Evolutionary conservation across 2,329 filamentous ascomycete species (phyloP).

Genomic region (Diaporthe longicolla): DNA sequence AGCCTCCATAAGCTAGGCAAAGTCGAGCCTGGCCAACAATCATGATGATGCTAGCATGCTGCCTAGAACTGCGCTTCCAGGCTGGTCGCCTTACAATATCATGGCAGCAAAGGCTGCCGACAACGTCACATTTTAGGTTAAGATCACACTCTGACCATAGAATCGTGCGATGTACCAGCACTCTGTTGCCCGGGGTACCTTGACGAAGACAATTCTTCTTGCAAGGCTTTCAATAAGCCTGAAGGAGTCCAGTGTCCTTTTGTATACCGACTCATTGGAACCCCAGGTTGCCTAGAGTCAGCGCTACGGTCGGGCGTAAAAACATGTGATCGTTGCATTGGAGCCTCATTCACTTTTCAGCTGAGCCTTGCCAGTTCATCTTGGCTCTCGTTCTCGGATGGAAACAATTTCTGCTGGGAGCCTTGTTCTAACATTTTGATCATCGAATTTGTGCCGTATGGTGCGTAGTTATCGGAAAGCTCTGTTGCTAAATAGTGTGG

Average conservation of each 20-base stretch:
- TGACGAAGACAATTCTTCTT: not conserved
- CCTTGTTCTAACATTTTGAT: not conserved
- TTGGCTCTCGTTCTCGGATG: not conserved
- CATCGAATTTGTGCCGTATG: not conserved
- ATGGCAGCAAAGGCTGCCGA: no score
- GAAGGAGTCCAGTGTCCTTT: no score
- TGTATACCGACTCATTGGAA: not conserved
- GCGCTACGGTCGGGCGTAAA: not conserved
- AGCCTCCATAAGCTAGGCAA: not conserved
- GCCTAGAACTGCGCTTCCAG: conserved; percentile 11
- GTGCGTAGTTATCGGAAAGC: no score
- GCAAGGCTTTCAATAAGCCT: not conserved
- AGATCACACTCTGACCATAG: not conserved
- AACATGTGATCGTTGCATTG: not conserved
- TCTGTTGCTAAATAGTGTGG: not conserved
- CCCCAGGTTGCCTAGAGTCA: not conserved
- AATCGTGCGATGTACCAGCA: not conserved
- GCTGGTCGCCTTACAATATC: not conserved
- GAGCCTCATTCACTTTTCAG: not conserved
- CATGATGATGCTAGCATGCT: conserved; percentile 5
- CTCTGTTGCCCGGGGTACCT: not conserved
- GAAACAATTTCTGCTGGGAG: not conserved
- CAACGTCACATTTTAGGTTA: not conserved
- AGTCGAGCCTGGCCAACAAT: not conserved
- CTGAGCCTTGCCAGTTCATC: not conserved